These are phyloP conservation scores for Petrea volubilis DNA, from an alignment of 257 asterid genomes.

Conservation along the genomic window DNA sequence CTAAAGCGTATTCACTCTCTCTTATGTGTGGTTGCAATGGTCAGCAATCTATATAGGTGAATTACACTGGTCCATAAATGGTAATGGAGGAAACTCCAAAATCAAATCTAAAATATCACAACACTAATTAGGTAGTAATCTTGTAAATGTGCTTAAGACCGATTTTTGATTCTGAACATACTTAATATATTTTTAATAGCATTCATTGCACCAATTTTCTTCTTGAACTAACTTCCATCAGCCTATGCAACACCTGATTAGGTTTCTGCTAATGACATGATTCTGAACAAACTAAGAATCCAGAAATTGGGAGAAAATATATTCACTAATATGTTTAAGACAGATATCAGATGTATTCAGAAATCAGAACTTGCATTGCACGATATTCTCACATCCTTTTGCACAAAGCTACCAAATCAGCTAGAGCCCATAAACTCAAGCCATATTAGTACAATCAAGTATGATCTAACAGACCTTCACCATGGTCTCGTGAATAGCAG, in stretches of 20 bases:
- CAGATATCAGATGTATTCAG: background rate
- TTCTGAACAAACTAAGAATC: slow-evolving; percentile 3
- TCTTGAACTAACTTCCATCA: slow-evolving; percentile 2
- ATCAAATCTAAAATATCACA: too few species aligned
- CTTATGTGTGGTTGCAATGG: too few species aligned
- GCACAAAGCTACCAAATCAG: slow-evolving; percentile 9
- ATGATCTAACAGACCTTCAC: slow-evolving; percentile 63
- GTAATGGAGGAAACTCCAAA: too few species aligned
- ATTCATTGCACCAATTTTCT: slow-evolving; percentile 2
- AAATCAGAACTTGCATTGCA: slow-evolving; percentile 11
- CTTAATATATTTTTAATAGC: too few species aligned
- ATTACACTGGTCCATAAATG: too few species aligned
- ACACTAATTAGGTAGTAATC: too few species aligned
- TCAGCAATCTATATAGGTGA: too few species aligned
- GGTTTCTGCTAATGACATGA: background rate
- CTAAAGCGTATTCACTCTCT: too few species aligned
- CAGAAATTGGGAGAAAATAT: background rate
- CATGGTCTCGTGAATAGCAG: slow-evolving; percentile 95
- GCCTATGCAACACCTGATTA: slow-evolving; percentile 13
- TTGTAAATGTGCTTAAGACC: too few species aligned
- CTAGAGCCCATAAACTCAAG: slow-evolving; percentile 1
- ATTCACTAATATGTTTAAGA: slow-evolving; percentile 1
- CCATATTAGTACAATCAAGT: slow-evolving; percentile 4
- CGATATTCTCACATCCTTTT: background rate
- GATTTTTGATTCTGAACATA: too few species aligned